phyloP scores from a whole-genome alignment of 2,329 filamentous ascomycete species.

The Neoascochyta sp. region DNA sequence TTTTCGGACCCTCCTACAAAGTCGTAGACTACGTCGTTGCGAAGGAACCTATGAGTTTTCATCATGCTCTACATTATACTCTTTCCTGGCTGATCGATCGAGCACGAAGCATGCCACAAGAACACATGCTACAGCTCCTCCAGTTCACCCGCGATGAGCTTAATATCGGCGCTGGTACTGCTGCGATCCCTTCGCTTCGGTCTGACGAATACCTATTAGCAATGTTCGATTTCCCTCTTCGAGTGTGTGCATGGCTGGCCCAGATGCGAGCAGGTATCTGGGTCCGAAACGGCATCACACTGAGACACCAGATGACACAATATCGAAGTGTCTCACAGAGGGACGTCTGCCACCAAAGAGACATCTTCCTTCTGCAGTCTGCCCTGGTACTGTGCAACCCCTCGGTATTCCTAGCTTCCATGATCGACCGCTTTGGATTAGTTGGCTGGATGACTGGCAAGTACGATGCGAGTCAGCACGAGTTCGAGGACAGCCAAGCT shows the following conservation, averaged over 20 bases:
- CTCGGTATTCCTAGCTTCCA: constrained; percentile 77
- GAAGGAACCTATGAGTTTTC: constrained; percentile 89
- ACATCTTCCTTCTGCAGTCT: constrained; percentile 90
- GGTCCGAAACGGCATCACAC: constrained; percentile 94
- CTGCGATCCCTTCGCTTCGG: constrained; percentile 54
- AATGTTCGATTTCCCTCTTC: constrained; percentile 86
- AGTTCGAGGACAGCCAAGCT: constrained; percentile 82
- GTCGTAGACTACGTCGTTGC: constrained; percentile 81
- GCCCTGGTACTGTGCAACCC: constrained; percentile 83
- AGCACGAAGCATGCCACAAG: constrained; percentile 68
- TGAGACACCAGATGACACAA: constrained; percentile 90
- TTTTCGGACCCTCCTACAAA: constrained; percentile 50
- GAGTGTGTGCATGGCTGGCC: constrained; percentile 92
- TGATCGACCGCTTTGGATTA: constrained; percentile 89
- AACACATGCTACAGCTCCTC: constrained; percentile 65
- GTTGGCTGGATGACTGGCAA: constrained; percentile 80
- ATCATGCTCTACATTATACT: constrained; percentile 93
- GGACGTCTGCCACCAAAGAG: constrained; percentile 89
- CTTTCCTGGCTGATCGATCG: constrained; percentile 94
- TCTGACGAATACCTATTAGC: constrained; percentile 79
- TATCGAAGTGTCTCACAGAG: constrained; percentile 86
- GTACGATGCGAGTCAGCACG: constrained; percentile 62
- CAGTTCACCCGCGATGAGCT: constrained; percentile 70
- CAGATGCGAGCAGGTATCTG: constrained; percentile 99
- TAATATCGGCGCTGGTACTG: constrained; percentile 59